Base-by-base conservation (phyloP, 768 basidiomycete species). In the Kwoniella bestiolae region DNA sequence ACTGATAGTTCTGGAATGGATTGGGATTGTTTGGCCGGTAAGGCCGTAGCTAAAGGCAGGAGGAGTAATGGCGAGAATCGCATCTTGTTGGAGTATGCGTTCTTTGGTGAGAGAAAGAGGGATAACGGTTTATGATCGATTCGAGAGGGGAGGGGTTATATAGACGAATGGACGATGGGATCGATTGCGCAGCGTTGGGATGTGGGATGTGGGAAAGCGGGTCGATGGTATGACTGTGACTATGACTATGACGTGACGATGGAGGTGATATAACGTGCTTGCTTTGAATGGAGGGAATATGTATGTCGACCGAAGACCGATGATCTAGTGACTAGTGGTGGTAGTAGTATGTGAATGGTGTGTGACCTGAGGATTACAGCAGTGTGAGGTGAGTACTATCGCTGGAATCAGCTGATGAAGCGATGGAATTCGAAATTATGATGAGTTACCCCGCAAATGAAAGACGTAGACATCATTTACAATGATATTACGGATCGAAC, bases 1-100 rank as follows among this genome's bases (percentile, higher is more conserved):
- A 71, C 67, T 5, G 70, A 53, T 3, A 78, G 56, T 58, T 78
- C 76, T 23, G 71, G 76, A 34, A 67, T 67, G n/a, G 52, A 25
- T 4, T 26, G 5, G 25, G 32, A 29, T 23, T 44, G 58, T 29
- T 62, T 62, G 12, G 65, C 47, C 14, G 68, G 56, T 11, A 72
- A 51, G 6, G 66, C 60, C 3, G 60, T 46, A n/a, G 49, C 74
- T 11, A 73, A 34, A 41, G 69, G 52, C 12, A 65, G 41, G 5
- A 61, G 60, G 9, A 71, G 14, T 21, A 75, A 51, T 8, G 74
- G 23, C 32, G 63, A 56, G 34, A 49, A 64, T 41, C 52, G 53
- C 52, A 63, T 55, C 28, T 51, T 50, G 31, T 46, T 63, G 23
- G 35, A 51, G 21, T 21, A 8, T 51, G 21, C 23, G 61, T 56